phyloP scores from a whole-genome alignment of 495 filamentous ascomycete genomes.

The Endocarpon pusillum region DNA sequence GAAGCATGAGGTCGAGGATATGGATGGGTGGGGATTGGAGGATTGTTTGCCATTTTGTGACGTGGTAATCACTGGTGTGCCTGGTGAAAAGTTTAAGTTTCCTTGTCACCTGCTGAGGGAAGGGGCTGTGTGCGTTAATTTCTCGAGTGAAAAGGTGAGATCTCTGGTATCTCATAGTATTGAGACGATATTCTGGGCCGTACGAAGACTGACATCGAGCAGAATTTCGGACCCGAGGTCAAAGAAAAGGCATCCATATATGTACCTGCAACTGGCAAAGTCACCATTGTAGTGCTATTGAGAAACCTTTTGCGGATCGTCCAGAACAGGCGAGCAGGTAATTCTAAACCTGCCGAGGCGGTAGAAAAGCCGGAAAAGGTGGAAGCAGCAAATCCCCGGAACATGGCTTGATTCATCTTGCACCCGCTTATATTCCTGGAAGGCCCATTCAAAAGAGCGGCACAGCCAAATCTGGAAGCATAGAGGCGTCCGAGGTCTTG shows the following conservation, averaged over 20 bases:
- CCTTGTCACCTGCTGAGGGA: slow-evolving; percentile 65
- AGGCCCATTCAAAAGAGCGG: no score
- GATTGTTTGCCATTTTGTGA: slow-evolving; percentile 75
- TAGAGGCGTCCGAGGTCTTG: no score
- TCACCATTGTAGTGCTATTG: slow-evolving; percentile 83
- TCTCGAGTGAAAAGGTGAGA: slow-evolving; percentile 71
- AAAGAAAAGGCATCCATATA: slow-evolving; percentile 95
- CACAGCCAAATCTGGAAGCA: no score
- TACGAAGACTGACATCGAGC: slow-evolving; percentile 2
- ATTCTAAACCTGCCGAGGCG: not conserved
- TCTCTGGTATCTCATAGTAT: not conserved
- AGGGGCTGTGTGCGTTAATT: slow-evolving; percentile 92
- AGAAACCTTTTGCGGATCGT: slow-evolving; percentile 49
- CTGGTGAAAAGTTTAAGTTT: slow-evolving; percentile 70
- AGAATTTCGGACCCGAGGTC: slow-evolving; percentile 77
- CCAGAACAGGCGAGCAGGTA: not conserved
- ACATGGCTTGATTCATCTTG: no score
- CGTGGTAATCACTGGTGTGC: slow-evolving; percentile 91
- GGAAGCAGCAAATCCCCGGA: not conserved
- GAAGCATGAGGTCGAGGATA: slow-evolving; percentile 68
- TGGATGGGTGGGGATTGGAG: slow-evolving; percentile 54
- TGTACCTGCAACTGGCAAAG: slow-evolving; percentile 90
- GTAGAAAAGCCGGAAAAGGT: not conserved
- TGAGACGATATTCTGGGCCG: not conserved
- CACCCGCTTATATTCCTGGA: no score